Base-by-base conservation (phyloP, 176 grass and related monocot genomes). In the Avena atlantica region DNA sequence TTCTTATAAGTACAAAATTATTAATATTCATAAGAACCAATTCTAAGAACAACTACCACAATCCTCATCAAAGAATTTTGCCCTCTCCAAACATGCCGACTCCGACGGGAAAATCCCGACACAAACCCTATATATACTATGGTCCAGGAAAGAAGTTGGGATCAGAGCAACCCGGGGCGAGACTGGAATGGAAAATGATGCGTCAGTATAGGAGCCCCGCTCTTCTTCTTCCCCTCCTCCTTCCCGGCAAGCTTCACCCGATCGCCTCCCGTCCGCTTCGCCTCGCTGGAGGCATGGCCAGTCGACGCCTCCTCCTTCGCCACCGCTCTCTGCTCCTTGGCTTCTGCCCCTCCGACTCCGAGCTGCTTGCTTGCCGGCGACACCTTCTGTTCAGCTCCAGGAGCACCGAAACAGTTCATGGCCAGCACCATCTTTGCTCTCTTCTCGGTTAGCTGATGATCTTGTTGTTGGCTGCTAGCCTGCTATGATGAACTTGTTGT, bases 131-230 rank as follows among this genome's bases (percentile, higher is more conserved):
- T 6, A 17, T 55, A 17, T 6, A 16, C 4, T 56, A 10, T 10
- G 45, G 45, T 42, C 17, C 16, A 57, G 16, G 16, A 19, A 57
- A 6, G 48, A 76, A 6, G 8, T 19, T 3, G 49, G 14, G 31
- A 53, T 17, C 24, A 76, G 23, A 76, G 73, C 49, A 76, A 0
- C 1, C 55, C 56, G 6, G 53, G 77, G 8, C 77, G 56, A 60
- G 56, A 61, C 15, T 79, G 77, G 31, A 76, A 76, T 14, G 73
- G 73, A 11, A 76, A 76, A 27, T 76, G 73, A 5, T 76, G 49
- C 24, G 1, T 76, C 73, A 76, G 0, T 29, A 76, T 53, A 1
- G 73, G 73, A 53, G 24, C 73, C 23, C 14, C 24, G 3, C 24
- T 75, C 23, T 50, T 74, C n/a, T 75, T 75, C 13, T 53, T 75